These are phyloP conservation scores for Colletotrichum noveboracense DNA, from an alignment of 2,329 filamentous ascomycete genomes.

Conservation along the genomic window DNA sequence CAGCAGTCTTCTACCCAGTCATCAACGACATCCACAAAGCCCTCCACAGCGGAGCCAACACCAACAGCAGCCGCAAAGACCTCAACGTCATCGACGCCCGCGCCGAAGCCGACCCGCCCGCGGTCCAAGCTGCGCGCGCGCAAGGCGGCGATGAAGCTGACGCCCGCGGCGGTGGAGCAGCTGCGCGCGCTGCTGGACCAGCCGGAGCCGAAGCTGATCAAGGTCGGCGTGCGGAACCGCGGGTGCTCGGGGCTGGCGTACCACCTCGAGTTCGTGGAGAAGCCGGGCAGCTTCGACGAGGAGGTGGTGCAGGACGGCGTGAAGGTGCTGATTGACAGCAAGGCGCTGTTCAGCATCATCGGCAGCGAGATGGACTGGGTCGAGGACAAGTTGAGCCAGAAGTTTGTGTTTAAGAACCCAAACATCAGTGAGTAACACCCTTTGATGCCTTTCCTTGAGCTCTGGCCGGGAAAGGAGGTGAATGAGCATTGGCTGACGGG, in stretches of 20 bases:
- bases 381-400: constrained; percentile 90
- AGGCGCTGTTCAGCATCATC: constrained; percentile 96
- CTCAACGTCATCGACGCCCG: neutral
- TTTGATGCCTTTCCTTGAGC: accelerated
- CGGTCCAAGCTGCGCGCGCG: constrained; percentile 69
- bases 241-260: constrained; percentile 95
- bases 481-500: constrained; percentile 31
- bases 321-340: constrained; percentile 94
- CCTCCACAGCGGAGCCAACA: neutral
- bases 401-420: constrained; percentile 95
- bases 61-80: neutral
- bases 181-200: constrained; percentile 79
- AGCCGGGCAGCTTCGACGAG: constrained; percentile 87
- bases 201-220: constrained; percentile 90
- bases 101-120: constrained; percentile 42
- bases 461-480: accelerated
- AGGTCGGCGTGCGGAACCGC: constrained; percentile 91
- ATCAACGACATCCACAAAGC: constrained; percentile 9
- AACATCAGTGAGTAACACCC: constrained; percentile 84
- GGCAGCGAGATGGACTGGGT: constrained; percentile 99
- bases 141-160: constrained; percentile 91
- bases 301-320: constrained; percentile 95
- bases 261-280: constrained; percentile 93
- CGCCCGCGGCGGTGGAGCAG: constrained; percentile 79
- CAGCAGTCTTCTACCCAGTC: constrained; percentile 15